Percentiles rank a stretch among this genome's conserved stretches.
These are phyloP conservation scores for Diatrype stigma DNA, from an alignment of 2,329 filamentous ascomycete genomes.

Conservation along the genomic window DNA sequence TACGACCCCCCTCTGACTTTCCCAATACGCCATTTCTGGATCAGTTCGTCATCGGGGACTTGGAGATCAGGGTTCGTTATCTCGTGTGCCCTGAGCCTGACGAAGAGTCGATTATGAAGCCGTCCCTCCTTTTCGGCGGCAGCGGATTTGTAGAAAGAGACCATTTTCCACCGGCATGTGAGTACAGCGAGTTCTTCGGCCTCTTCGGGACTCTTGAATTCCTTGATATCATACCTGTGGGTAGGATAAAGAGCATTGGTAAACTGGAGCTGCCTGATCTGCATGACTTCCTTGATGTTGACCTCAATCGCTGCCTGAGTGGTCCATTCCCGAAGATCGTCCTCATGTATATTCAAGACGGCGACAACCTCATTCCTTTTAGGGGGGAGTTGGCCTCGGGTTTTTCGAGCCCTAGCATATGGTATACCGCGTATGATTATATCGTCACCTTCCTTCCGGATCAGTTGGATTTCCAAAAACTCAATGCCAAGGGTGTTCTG, in stretches of 20 bases:
- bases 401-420: slow-evolving; percentile 27
- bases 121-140: background rate
- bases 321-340: slow-evolving; percentile 27
- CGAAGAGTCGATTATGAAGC: slow-evolving; percentile 9
- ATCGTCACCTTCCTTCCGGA: slow-evolving; percentile 4
- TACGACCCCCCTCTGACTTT: slow-evolving; percentile 36
- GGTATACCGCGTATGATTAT: slow-evolving; percentile 34
- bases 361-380: slow-evolving; percentile 42
- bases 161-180: slow-evolving; percentile 49
- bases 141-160: slow-evolving; percentile 25
- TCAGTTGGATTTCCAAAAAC: slow-evolving; percentile 10
- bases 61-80: slow-evolving; percentile 17
- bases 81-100: slow-evolving; percentile 18
- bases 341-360: slow-evolving; percentile 30
- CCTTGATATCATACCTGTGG: slow-evolving; percentile 21
- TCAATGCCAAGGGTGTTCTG: slow-evolving; percentile 3
- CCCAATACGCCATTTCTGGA: slow-evolving; percentile 35
- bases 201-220: slow-evolving; percentile 18
- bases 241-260: slow-evolving; percentile 53
- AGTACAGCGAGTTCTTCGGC: slow-evolving; percentile 32
- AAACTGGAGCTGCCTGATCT: slow-evolving; percentile 39
- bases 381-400: slow-evolving; percentile 31
- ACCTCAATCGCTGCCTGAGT: slow-evolving; percentile 42
- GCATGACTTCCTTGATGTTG: slow-evolving; percentile 30
- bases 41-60: slow-evolving; percentile 25